Percentiles rank a stretch among this genome's conserved stretches.
Evolutionary conservation across 345 rosid genomes (phyloP).

Genomic region (Viola odorata): DNA sequence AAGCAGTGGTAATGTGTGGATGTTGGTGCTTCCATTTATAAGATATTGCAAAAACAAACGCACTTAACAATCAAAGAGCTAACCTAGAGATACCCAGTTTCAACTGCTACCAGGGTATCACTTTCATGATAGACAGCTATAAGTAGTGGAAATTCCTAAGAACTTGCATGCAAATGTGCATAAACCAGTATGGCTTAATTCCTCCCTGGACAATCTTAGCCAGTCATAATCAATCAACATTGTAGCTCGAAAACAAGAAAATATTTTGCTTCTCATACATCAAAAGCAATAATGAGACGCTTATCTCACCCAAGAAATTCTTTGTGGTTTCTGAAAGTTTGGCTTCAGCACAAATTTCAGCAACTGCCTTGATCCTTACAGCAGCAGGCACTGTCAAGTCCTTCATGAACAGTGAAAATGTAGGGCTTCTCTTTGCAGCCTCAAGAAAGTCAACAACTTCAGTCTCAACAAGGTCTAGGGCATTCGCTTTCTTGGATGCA

Average conservation of each 20-base stretch:
- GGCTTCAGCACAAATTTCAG: slow-evolving; percentile 53
- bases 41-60: no score
- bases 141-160: background rate
- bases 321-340: slow-evolving; percentile 65
- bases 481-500: slow-evolving; percentile 59
- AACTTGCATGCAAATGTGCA: background rate
- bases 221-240: background rate
- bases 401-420: slow-evolving; percentile 60
- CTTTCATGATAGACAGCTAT: no score
- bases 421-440: slow-evolving; percentile 56
- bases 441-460: slow-evolving; percentile 61
- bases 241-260: background rate
- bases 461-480: slow-evolving; percentile 65
- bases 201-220: background rate
- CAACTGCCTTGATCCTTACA: slow-evolving; percentile 52
- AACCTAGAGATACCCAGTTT: no score
- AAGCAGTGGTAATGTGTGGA: no score
- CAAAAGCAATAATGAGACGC: background rate
- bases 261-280: background rate
- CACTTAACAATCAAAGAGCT: no score
- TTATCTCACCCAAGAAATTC: slow-evolving; percentile 70
- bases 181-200: background rate
- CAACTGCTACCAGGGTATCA: no score
- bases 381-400: slow-evolving; percentile 68
- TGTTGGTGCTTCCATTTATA: no score